Evolutionary conservation across 2,329 filamentous ascomycete species (phyloP), one percentile per base, ranked within the genome.

Genomic region (Verticillium alfalfae): DNA sequence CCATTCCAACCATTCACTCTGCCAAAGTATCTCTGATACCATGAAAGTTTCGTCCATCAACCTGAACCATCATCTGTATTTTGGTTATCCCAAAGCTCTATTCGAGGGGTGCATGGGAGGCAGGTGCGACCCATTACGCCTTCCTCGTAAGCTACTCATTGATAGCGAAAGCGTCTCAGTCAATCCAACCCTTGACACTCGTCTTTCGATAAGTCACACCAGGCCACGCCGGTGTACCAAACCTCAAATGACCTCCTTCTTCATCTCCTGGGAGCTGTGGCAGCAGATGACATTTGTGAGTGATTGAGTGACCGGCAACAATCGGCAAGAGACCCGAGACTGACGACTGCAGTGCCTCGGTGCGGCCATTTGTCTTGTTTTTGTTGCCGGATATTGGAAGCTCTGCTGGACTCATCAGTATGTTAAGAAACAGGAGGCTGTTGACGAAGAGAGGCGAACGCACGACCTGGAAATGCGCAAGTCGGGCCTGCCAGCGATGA

Each of bases 261-360:
- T 90, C 75, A 70, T 79, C 52, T 81, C 78, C 58, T 96, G 92
- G 93, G 79, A 84, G 67, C 78, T 95, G 69, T 97, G 93, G 93
- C 86, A 95, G 81, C 88, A 96, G 79, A 88, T 97, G 87, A 91
- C 88, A 60, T 92, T 96, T 78, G 93, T 96, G 79, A 81, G 90
- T n/a, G 5, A 18, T 45, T 36, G 12, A 45, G 7, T 82, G 36
- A 36, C 37, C 10, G 36, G 2, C 6, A 13, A 58, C 72, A 58
- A 16, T 3, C 8, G 8, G 36, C 36, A 9, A 26, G 26, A 3
- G 26, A 13, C n/a, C 16, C 16, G 38, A 16, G 36, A 5, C 13
- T 34, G 54, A 39, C 13, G 41, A 39, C 52, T 18, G 13, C 66
- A 96, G 92, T 84, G 92, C 36, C 83, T 96, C 57, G 91, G 81